Evolutionary conservation across 805 yeast genomes (phyloP), one percentile per base, ranked within the genome.

Genomic region (Cyberlindnera suaveolens): DNA sequence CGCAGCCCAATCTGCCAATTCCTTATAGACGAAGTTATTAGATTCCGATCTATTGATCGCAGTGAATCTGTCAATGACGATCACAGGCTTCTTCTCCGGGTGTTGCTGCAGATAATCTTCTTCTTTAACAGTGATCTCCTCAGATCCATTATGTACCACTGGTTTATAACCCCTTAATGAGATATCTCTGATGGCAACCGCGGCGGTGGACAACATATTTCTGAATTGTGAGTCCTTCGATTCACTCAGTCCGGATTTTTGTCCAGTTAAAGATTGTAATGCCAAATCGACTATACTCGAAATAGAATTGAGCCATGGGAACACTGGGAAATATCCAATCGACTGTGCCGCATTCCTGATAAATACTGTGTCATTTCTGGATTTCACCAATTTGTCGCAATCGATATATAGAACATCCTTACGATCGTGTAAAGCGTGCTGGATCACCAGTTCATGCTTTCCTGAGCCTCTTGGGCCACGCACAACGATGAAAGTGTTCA

Each of bases 391-490:
- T 33, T 69, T 68, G 43, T 85, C 95, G 68, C 97, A 91, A 62
- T 91, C 95, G 36, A 93, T 62, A 45, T 77, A 72, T 33, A 89
- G 68, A 4, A 82, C 74, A 47, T 82, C 81, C 1, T 71, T 69
- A 40, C 89, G 75, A 26, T 71, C 77, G 38, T 70, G 65, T 36
- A 87, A 67, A 1, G 84, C 80, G 54, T 82, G 78, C 36, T 79
- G 79, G 57, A 82, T 64, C 5, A 91, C 89, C 46, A 88, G 66
- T 46, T 81, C 91, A 46, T 80, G 75, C 55, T 93, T 91, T 18
- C 98, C 99, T n/a, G 95, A 80, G 5, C 99, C 99, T 50, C 87
- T 75, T 5, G 99, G 98, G 11, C 99, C 99, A 48, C 82, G 78
- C 3, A 93, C 80, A 3, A 93, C 78, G 20, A 91, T 89, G 58